A percentile compares a stretch with the other conserved stretches of the same genome.
Evolutionary conservation across 805 yeast species (phyloP).

Genomic region (Candida takata): DNA sequence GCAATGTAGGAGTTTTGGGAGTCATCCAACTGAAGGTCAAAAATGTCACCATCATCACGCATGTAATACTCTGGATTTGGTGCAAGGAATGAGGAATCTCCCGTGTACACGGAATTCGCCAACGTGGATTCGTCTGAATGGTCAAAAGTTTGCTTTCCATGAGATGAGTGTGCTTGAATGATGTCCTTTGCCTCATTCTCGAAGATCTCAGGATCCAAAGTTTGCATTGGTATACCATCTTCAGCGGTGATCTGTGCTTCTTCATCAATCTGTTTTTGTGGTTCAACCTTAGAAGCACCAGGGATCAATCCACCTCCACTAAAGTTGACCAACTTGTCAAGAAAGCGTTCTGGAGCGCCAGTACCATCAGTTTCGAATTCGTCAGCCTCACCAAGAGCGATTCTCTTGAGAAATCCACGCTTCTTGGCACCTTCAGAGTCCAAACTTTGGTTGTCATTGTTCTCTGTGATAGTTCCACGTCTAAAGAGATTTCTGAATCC

Average conservation of each 20-base stretch:
- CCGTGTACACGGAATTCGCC: constrained; percentile 21
- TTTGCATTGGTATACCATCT: constrained; percentile 38
- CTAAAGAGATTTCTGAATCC: constrained; percentile 16
- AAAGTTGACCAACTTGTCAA: constrained; percentile 25
- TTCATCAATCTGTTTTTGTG: constrained; percentile 29
- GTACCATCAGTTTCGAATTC: constrained; percentile 19
- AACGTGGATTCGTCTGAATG: constrained; percentile 15
- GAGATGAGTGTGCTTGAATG: constrained; percentile 39
- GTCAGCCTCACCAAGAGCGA: constrained; percentile 18
- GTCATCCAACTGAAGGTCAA: constrained; percentile 25
- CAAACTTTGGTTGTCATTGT: constrained; percentile 4
- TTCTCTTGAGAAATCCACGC: constrained; percentile 10
- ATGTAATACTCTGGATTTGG: constrained; percentile 39
- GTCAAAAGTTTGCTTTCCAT: constrained; percentile 2
- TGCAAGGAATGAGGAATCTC: constrained; percentile 20
- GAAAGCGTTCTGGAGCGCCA: constrained; percentile 22
- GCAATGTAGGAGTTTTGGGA: constrained; percentile 40
- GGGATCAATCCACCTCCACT: constrained; percentile 31
- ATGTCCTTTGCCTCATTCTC: constrained; percentile 49
- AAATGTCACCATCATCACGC: constrained; percentile 22
- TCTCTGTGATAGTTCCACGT: constrained; percentile 9
- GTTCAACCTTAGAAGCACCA: constrained; percentile 23
- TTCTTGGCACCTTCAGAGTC: constrained; percentile 4
- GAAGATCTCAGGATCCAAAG: constrained; percentile 34
- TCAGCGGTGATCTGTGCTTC: constrained; percentile 23